Base-by-base conservation (phyloP, 1,284 basidiomycete species). In the Naganishia albida region DNA sequence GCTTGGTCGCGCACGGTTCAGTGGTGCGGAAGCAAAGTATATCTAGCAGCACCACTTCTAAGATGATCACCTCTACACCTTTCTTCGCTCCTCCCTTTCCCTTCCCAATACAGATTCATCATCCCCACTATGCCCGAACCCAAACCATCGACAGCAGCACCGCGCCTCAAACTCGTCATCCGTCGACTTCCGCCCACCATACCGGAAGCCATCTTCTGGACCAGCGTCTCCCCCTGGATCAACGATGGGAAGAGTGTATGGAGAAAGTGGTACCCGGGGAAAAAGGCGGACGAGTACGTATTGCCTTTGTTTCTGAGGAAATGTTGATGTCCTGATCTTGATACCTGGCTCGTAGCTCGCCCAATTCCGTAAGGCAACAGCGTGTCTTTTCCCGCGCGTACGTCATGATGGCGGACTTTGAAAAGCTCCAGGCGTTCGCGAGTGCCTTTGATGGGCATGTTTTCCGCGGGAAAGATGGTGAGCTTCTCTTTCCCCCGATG, bases 201-300 rank as follows among this genome's bases (percentile, higher is more conserved):
- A 0, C 94, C 95, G 1, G 93, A 93, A 73, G 86, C 87, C 1
- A 81, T 95, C 57, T 98, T 99, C 78, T 98, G 95, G 95, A 85
- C 88, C 71, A 91, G 89, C 68, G 91, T 95, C 3, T 82, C 87
- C 62, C 80, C 84, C 1, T 98, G 92, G 62, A 87, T 95, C 18
- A 83, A 85, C 0, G 87, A 90, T 7, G 87, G 62, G 18, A 57
- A 90, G 43, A 87, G 84, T 39, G 76, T 80, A 7, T 91, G 87
- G 88, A 88, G 85, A 74, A 74, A 80, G 0, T 91, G 83, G 73
- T 84, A 84, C 69, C 82, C 82, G 15, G 90, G 91, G 6, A 88
- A 89, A 78, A 74, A 86, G 64, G 84, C 84, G 68, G 88, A 88
- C 74, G 85, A 85, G 89, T 90, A 72, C 70, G 85, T 78, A n/a